Evolutionary conservation across 441 rosid species (phyloP).

Genomic region (Adansonia rubrostipa): DNA sequence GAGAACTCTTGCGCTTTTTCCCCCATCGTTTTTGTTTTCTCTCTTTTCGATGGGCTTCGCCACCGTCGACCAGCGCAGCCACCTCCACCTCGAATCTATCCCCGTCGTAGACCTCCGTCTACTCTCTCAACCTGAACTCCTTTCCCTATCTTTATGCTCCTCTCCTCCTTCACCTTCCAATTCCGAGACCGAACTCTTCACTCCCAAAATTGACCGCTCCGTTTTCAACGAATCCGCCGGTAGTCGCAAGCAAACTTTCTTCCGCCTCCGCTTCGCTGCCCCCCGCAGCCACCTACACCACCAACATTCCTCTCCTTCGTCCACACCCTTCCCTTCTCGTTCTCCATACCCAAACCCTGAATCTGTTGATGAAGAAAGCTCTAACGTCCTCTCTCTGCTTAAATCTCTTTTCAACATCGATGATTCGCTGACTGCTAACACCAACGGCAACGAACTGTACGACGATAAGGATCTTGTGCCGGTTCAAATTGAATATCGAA

Average conservation of each 20-base stretch:
- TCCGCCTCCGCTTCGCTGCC: conserved; percentile 72
- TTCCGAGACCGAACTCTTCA: conserved; percentile 48
- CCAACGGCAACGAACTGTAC: conserved; percentile 2
- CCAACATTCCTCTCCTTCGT: conserved; percentile 26
- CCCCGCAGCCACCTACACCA: conserved; percentile 36
- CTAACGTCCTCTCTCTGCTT: conserved; percentile 51
- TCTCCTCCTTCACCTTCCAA: conserved; percentile 44
- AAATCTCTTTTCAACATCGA: conserved; percentile 63
- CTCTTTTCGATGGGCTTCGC: conserved; percentile 39
- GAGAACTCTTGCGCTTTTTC: background rate
- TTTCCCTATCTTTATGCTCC: conserved; percentile 54
- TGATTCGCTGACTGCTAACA: conserved; percentile 27
- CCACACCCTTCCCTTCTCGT: conserved; percentile 27
- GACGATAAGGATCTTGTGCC: conserved; percentile 45
- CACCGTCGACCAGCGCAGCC: conserved; percentile 34
- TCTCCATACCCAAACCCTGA: conserved; percentile 24
- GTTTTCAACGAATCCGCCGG: conserved; percentile 97
- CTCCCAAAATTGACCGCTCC: conserved; percentile 85
- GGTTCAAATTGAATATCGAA: conserved; percentile 44
- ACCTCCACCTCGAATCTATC: conserved; percentile 55
- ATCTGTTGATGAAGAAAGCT: conserved; percentile 50
- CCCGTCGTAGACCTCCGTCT: conserved; percentile 72
- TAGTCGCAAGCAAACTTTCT: conserved; percentile 89
- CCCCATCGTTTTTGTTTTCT: background rate
- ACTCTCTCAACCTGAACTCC: conserved; percentile 62